Conservation (phyloP, 768 basidiomycete species). For the Hygrophoropsis aurantiaca region DNA sequence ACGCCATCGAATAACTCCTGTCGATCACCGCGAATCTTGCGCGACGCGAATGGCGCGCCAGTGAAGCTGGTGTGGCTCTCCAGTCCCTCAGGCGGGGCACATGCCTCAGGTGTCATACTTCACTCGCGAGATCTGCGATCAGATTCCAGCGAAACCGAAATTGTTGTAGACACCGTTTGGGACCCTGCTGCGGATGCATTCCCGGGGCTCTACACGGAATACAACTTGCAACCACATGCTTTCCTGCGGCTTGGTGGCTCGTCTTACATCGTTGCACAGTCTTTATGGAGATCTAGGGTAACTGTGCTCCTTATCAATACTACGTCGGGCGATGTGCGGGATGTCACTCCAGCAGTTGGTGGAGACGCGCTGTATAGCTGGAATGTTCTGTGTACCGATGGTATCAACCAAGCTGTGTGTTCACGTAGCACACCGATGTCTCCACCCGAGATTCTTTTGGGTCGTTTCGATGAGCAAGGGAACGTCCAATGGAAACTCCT, state of each 20-base stretch:
- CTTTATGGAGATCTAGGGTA: conserved; percentile 53
- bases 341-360: conserved; percentile 21
- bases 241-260: conserved; percentile 30
- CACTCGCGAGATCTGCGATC: conserved; percentile 40
- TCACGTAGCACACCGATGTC: conserved; percentile 46
- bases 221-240: conserved; percentile 42
- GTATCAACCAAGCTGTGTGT: conserved; percentile 42
- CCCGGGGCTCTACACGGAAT: conserved; percentile 62
- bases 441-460: conserved; percentile 52
- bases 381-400: conserved; percentile 53
- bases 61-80: conserved; percentile 52
- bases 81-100: conserved; percentile 55
- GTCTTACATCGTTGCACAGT: conserved; percentile 37
- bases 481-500: conserved; percentile 39
- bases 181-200: conserved; percentile 42
- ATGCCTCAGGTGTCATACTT: conserved; percentile 54
- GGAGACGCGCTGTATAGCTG: conserved; percentile 43
- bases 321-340: conserved; percentile 37
- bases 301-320: conserved; percentile 50
- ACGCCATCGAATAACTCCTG: conserved; percentile 46
- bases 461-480: conserved; percentile 30
- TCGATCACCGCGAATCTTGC: conserved; percentile 57
- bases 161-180: conserved; percentile 43
- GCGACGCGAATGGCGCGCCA: conserved; percentile 17
- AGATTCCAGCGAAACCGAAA: conserved; percentile 2